These are phyloP conservation scores for Carex scoparia DNA, from an alignment of 176 grass and related monocot genomes.

Conservation along the genomic window DNA sequence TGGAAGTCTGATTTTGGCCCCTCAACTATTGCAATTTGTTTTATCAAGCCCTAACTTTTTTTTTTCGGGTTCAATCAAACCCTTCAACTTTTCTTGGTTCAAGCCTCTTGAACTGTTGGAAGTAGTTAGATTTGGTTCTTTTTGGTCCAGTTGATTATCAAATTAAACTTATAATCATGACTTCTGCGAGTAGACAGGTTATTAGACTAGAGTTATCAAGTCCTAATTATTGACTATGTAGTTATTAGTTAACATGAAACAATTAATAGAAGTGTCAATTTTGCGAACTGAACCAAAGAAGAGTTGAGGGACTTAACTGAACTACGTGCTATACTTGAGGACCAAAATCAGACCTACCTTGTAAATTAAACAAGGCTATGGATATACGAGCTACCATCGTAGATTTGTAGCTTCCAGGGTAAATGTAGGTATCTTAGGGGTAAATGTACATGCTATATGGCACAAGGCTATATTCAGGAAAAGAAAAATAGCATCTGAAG, in stretches of 20 bases:
- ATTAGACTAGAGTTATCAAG: neutral
- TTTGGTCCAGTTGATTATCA: neutral
- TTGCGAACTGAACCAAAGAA: neutral
- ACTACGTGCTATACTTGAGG: neutral
- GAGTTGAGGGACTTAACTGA: neutral
- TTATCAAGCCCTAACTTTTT: too few relatives aligned
- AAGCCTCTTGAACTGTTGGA: neutral
- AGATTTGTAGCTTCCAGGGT: neutral
- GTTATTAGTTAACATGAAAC: neutral
- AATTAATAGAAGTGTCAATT: neutral
- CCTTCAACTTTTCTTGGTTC: neutral
- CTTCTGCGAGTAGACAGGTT: neutral
- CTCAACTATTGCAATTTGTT: neutral
- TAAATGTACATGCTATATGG: conserved; percentile 4
- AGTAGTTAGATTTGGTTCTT: neutral
- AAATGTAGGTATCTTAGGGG: neutral
- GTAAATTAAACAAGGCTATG: neutral
- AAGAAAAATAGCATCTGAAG: conserved; percentile 4
- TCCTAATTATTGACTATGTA: neutral
- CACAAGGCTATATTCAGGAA: neutral
- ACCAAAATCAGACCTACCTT: neutral
- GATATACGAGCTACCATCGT: neutral
- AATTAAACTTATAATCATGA: neutral
- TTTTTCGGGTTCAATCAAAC: neutral
- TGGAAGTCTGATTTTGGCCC: neutral